Percentiles rank a stretch among this genome's conserved stretches.
Evolutionary conservation across 2,329 filamentous ascomycete species (phyloP).

Genomic region (Myriosclerotinia curreyana): DNA sequence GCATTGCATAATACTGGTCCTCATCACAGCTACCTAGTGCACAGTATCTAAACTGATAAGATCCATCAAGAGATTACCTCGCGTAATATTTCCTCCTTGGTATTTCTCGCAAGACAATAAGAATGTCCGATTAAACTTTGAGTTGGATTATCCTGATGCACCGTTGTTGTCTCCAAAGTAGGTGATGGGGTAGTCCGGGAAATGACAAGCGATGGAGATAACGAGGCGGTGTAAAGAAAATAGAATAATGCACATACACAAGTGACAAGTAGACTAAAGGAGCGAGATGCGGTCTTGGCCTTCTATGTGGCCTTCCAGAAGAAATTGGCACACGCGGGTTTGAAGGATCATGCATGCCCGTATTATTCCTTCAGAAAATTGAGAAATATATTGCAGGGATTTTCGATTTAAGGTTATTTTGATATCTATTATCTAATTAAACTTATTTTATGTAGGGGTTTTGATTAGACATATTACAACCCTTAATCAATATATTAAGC

Average conservation of each 20-base stretch:
- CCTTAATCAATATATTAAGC: no score
- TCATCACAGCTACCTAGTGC: neutral
- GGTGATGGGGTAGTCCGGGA: neutral
- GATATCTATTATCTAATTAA: no score
- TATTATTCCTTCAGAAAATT: no score
- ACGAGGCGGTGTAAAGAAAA: conserved; percentile 15
- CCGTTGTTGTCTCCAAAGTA: neutral
- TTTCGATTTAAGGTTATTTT: no score
- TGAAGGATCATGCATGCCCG: no score
- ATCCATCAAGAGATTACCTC: neutral
- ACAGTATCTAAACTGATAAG: neutral
- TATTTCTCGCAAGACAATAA: neutral
- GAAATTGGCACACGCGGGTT: neutral
- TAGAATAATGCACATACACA: neutral
- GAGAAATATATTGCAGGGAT: no score
- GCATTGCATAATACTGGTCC: conserved; percentile 13
- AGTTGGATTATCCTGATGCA: neutral
- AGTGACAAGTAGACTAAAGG: no score
- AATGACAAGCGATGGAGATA: neutral
- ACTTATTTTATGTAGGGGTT: no score
- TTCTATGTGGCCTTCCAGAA: conserved; percentile 19
- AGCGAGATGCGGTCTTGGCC: conserved; percentile 18
- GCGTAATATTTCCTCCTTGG: conserved; percentile 1
- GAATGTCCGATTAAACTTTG: neutral
- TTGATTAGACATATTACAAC: no score